Evolutionary conservation across 148 eudicot species (phyloP).

Genomic region (Cornus florida): DNA sequence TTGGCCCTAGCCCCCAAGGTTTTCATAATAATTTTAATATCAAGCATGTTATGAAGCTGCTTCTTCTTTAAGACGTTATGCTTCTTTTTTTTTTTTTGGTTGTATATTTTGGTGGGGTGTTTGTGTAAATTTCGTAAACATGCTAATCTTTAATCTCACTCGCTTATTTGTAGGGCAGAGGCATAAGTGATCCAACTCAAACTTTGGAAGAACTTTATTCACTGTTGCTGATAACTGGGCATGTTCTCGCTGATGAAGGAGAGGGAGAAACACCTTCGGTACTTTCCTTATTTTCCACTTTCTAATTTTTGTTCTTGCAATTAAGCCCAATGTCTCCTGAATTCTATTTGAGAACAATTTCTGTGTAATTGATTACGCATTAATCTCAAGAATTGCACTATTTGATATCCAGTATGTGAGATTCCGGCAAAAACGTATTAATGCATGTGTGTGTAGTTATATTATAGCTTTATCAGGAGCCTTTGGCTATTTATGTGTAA

Average conservation of each 20-base stretch:
- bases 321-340: not conserved
- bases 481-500: not conserved
- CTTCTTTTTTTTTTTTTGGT: not conserved
- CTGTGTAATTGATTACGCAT: too few species aligned
- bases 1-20: not conserved
- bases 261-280: slow-evolving; percentile 96
- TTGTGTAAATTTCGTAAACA: too few species aligned
- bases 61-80: not conserved
- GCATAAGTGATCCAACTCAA: slow-evolving; percentile 73
- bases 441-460: too few species aligned
- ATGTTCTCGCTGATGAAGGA: slow-evolving; percentile 95
- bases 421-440: too few species aligned
- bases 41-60: not conserved
- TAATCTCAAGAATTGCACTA: too few species aligned
- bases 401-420: too few species aligned
- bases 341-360: too few species aligned
- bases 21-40: not conserved
- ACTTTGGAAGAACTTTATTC: slow-evolving; percentile 92
- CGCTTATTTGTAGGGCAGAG: slow-evolving; percentile 56
- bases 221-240: slow-evolving; percentile 82
- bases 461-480: not conserved
- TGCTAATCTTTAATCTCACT: not conserved
- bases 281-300: slow-evolving; percentile 6
- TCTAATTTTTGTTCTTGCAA: not conserved
- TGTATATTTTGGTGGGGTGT: not conserved